Conservation (phyloP, 1,284 basidiomycete species). For the Sporisorium graminicola region DNA sequence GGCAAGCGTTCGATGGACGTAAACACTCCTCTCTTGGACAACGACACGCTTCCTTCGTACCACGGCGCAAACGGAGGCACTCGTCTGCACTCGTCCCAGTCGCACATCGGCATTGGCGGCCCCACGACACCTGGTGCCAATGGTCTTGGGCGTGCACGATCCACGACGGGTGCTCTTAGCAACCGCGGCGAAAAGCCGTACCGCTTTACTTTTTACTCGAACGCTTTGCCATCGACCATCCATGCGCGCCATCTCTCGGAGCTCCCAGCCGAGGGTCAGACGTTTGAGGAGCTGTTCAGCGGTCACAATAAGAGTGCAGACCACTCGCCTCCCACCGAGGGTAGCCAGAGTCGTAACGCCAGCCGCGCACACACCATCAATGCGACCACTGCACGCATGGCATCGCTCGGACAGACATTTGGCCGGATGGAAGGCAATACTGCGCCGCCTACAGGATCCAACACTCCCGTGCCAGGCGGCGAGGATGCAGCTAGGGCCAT, state of each 20-base stretch:
- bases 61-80: constrained; percentile 59
- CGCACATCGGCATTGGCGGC: constrained; percentile 25
- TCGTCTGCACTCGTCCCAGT: constrained; percentile 26
- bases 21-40: constrained; percentile 69
- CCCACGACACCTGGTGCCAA: constrained; percentile 16
- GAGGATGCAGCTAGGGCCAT: constrained; percentile 30
- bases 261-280: constrained; percentile 91
- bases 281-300: constrained; percentile 89
- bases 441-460: constrained; percentile 58
- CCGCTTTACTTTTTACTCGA: constrained; percentile 98
- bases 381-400: constrained; percentile 40
- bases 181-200: constrained; percentile 77
- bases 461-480: constrained; percentile 48
- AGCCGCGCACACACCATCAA: constrained; percentile 54
- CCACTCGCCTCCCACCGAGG: constrained; percentile 40
- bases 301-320: constrained; percentile 71
- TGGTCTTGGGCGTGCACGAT: constrained; percentile 25
- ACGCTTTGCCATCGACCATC: constrained; percentile 89
- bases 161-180: constrained; percentile 41
- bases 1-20: constrained; percentile 46
- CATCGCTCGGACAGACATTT: constrained; percentile 32
- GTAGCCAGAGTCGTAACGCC: constrained; percentile 44
- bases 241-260: constrained; percentile 93
- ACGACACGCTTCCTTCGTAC: constrained; percentile 67
- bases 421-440: constrained; percentile 60